Percentiles rank a stretch among this genome's conserved stretches.
Evolutionary conservation across 140 eudicot genomes (phyloP).

Genomic region (Erigeron philadelphicus): DNA sequence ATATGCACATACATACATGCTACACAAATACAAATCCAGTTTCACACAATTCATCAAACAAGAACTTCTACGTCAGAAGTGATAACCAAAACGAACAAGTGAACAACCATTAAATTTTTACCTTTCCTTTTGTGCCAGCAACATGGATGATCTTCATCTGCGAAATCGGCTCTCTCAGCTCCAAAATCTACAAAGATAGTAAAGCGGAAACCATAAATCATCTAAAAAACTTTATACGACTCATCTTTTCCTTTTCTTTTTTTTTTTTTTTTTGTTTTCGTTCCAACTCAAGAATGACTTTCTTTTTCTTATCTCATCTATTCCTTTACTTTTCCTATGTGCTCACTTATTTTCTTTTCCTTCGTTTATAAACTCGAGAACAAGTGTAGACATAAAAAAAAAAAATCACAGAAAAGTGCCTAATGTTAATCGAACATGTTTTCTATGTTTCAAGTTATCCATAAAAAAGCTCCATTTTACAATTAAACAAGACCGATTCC

Average conservation of each 20-base stretch:
- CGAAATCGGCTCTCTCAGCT: slow-evolving; percentile 65
- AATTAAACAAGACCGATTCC: too few relatives aligned
- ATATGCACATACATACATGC: too few relatives aligned
- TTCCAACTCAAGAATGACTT: neutral
- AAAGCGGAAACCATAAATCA: neutral
- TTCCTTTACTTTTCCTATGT: too few relatives aligned
- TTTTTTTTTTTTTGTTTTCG: too few relatives aligned
- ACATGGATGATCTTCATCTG: slow-evolving; percentile 84
- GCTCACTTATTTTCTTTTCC: too few relatives aligned
- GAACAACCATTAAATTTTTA: slow-evolving; percentile 6
- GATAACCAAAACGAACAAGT: slow-evolving; percentile 1
- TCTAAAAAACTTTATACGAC: neutral
- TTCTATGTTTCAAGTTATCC: too few relatives aligned
- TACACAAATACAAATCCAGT: neutral
- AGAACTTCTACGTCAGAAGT: neutral
- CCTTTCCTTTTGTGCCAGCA: slow-evolving; percentile 99
- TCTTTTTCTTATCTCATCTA: too few relatives aligned
- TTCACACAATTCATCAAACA: neutral
- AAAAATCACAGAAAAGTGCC: too few relatives aligned
- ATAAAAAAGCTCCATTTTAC: too few relatives aligned
- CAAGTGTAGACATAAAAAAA: too few relatives aligned
- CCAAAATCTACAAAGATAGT: slow-evolving; percentile 49
- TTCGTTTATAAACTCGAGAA: neutral
- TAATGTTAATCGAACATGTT: too few relatives aligned
- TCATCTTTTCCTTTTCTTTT: neutral